Conservation (phyloP, 2,329 filamentous ascomycete genomes). For the Xylariomycetidae sp. region DNA sequence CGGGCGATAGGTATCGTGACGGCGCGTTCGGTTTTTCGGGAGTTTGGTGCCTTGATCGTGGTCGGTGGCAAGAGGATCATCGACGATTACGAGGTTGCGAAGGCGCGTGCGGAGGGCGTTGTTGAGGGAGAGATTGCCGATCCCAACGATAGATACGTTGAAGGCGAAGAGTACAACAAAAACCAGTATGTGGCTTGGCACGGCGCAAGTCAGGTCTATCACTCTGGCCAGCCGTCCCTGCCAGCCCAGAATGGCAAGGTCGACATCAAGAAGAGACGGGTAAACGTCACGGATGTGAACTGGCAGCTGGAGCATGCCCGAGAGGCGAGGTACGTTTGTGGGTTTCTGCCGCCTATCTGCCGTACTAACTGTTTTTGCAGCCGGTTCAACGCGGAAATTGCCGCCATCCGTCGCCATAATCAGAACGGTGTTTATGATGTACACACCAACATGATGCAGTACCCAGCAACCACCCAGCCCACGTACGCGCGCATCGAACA, state of each 20-base stretch:
- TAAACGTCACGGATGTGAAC: constrained; percentile 86
- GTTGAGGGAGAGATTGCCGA: constrained; percentile 88
- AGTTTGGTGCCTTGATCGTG: constrained; percentile 91
- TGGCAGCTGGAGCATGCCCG: constrained; percentile 96
- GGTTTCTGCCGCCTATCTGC: too few species aligned
- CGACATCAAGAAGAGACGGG: constrained; percentile 75
- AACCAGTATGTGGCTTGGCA: constrained; percentile 99
- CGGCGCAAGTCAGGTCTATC: constrained; percentile 91
- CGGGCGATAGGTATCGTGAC: constrained; percentile 96
- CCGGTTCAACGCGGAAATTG: constrained; percentile 74
- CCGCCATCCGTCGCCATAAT: constrained; percentile 61
- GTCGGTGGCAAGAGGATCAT: constrained; percentile 80
- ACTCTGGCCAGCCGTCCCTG: constrained; percentile 72
- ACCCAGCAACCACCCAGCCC: constrained; percentile 81
- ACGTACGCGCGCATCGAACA: constrained; percentile 80
- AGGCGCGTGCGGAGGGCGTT: constrained; percentile 68
- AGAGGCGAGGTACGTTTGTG: constrained; percentile 71
- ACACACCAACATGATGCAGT: constrained; percentile 89
- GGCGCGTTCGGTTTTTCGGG: constrained; percentile 90
- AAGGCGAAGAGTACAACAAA: constrained; percentile 88
- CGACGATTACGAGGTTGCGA: constrained; percentile 84
- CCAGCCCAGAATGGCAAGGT: constrained; percentile 70
- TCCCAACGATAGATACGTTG: constrained; percentile 73
- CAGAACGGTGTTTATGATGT: constrained; percentile 80
- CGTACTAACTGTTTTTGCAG: constrained; percentile 37